Evolutionary conservation across 2,329 filamentous ascomycete species (phyloP).

Genomic region (Fusarium decemcellulare): DNA sequence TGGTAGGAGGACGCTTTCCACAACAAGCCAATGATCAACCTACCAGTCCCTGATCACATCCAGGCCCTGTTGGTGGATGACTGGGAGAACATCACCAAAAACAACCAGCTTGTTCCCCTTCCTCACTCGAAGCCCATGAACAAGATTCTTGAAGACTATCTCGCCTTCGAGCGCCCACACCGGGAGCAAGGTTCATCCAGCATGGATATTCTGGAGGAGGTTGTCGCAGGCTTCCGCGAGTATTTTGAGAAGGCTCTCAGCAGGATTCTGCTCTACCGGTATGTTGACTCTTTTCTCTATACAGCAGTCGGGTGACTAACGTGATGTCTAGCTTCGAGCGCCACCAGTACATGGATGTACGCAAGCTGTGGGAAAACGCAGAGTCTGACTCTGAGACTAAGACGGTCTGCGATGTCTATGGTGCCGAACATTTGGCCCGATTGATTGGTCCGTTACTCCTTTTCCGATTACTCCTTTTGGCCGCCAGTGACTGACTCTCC

Average conservation of each 20-base stretch:
- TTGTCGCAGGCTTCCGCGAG: conserved; percentile 86
- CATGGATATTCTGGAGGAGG: conserved; percentile 90
- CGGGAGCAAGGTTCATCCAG: conserved; percentile 78
- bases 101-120: conserved; percentile 88
- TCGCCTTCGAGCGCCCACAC: conserved; percentile 76
- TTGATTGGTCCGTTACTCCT: conserved; percentile 79
- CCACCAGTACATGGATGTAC: conserved; percentile 85
- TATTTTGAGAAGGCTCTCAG: conserved; percentile 95
- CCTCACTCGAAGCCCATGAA: conserved; percentile 83
- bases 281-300: conserved; percentile 39
- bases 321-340: conserved; percentile 81
- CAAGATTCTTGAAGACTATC: conserved; percentile 85
- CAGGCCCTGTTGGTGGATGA: conserved; percentile 97
- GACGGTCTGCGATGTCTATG: conserved; percentile 85
- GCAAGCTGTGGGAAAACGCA: conserved; percentile 76
- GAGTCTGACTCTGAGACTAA: conserved; percentile 78
- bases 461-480: not conserved
- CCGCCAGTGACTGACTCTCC: conserved; percentile 12
- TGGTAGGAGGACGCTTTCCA: conserved; percentile 89
- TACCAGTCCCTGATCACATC: conserved; percentile 88
- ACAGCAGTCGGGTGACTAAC: conserved; percentile 38
- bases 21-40: conserved; percentile 85
- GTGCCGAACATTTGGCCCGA: conserved; percentile 90
- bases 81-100: conserved; percentile 99
- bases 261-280: conserved; percentile 88